Base-by-base conservation (phyloP, 495 filamentous ascomycete species). In the Trichoderma parareesei region DNA sequence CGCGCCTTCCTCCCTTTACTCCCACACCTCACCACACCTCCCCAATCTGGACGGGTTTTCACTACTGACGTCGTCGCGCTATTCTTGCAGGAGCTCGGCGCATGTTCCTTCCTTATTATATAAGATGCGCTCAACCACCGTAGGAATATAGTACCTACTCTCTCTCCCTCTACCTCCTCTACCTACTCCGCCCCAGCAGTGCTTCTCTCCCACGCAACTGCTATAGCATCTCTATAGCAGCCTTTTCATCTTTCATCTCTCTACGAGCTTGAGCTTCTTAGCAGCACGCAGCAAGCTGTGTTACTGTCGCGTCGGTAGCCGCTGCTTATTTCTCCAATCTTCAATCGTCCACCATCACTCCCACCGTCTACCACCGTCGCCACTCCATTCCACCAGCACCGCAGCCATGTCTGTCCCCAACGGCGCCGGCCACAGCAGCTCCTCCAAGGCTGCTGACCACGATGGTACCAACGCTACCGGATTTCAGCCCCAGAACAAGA, bases 401-500 rank as follows among this genome's bases (percentile, higher is more conserved):
- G 42, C 60, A n/a, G 33, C 6, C 60, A 61, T 61, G 60, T 61
- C 60, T 37, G 60, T 38, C 16, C 27, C 35, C 18, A 63, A 63
- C 43, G 43, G 40, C 41, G 33, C 40, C 20, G 61, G 38, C 61
- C 18, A 48, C 13, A 13, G 61, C 61, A 44, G 40, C 41, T 13
- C 61, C 27, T 63, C 61, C 61, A 63, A 63, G 42, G 40, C 61
- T 33, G 11, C 61, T 11, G 60, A 61, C 5, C 16, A 18, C 37
- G 55, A 42, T 20, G 40, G 41, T 16, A 9, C 1, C 27, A 10
- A 10, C 13, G 18, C 63, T n/a, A 37, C 40, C 59, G 75, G 77
- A 49, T 82, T 80, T 67, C 74, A 72, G 38, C 49, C 78, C 5
- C 75, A 79, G 49, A 71, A 67, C 7, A 67, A 89, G 69, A 88